Percentiles rank a stretch among this genome's conserved stretches.
These are phyloP conservation scores for Penicillium sp. DNA, from an alignment of 2,329 filamentous ascomycete genomes.

Conservation along the genomic window DNA sequence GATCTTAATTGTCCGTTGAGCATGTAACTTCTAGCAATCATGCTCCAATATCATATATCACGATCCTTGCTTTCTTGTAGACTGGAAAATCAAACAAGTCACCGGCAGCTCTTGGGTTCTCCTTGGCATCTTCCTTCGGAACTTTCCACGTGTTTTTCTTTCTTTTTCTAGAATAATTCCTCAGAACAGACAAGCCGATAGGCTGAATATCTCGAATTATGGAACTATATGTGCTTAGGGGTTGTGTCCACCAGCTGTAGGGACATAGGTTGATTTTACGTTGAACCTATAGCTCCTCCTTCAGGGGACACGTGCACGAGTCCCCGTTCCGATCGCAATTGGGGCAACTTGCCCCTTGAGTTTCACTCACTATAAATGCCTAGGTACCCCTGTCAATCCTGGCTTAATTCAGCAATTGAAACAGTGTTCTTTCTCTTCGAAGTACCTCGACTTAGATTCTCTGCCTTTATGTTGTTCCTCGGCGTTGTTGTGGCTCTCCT, in stretches of 20 bases:
- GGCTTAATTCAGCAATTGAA: not conserved
- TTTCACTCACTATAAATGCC: not conserved
- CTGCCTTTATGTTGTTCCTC: conserved; percentile 16
- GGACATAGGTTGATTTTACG: too few species aligned
- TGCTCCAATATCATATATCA: not conserved
- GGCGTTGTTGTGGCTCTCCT: conserved; percentile 25
- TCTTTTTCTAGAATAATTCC: too few species aligned
- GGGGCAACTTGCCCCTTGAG: not conserved
- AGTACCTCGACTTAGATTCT: conserved; percentile 5
- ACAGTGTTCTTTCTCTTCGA: too few species aligned
- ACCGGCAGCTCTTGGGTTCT: not conserved
- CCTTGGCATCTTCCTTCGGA: not conserved
- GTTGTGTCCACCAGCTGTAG: not conserved
- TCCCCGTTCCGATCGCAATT: not conserved
- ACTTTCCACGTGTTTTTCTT: not conserved
- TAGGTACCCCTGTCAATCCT: not conserved
- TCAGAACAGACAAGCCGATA: not conserved
- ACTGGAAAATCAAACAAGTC: not conserved
- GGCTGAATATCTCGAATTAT: not conserved
- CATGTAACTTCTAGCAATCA: not conserved
- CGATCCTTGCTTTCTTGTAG: not conserved
- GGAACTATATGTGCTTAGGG: too few species aligned
- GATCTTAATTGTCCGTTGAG: not conserved
- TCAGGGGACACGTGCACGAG: conserved; percentile 12
- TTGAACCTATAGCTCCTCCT: not conserved